Evolutionary conservation across 2,329 filamentous ascomycete species (phyloP), one percentile per base, ranked within the genome.

Genomic region (Verruconis gallopava): DNA sequence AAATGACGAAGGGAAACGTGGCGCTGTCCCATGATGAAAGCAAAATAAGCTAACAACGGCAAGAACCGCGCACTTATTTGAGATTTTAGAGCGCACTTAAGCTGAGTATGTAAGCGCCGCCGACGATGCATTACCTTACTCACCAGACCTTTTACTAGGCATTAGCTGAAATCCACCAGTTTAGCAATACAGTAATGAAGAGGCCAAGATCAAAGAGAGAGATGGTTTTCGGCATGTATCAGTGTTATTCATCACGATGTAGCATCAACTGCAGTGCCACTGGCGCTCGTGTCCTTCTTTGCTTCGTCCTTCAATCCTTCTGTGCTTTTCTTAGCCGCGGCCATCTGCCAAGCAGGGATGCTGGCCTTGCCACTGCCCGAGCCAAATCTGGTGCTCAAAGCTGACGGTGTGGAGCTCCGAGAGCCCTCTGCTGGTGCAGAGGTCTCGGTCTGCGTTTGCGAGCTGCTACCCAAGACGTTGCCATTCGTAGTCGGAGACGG

Each of bases 261-360:
- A 20, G 40, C 40, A 18, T 46, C 44, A 21, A 25, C 15, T 3
- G 30, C 40, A 13, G 44, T 43, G 17, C 45, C 38, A 40, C 47
- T 42, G 37, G 40, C 40, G 5, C 37, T 35, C 15, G 49, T 49
- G 21, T 65, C 63, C 49, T 65, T 64, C 51, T 64, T 65, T n/a
- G 6, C 25, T 4, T 60, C 57, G 36, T 57, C 57, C 17, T 38
- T 34, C 14, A 30, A 13, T 3, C 20, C 38, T 42, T 69, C 63
- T 18, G 58, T 64, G 42, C 58, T 64, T 57, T 65, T 64, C 48
- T 64, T 64, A 22, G 65, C 65, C 1, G 68, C 68, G 4, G 63
- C 61, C 58, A 72, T 59, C 51, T 73, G 69, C 69, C 69, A 73
- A 4, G 63, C 63, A 4, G 69, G 69, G 37, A 73, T 73, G 1